Conservation (phyloP, 2,329 filamentous ascomycete species). For the Penicillium sp. region DNA sequence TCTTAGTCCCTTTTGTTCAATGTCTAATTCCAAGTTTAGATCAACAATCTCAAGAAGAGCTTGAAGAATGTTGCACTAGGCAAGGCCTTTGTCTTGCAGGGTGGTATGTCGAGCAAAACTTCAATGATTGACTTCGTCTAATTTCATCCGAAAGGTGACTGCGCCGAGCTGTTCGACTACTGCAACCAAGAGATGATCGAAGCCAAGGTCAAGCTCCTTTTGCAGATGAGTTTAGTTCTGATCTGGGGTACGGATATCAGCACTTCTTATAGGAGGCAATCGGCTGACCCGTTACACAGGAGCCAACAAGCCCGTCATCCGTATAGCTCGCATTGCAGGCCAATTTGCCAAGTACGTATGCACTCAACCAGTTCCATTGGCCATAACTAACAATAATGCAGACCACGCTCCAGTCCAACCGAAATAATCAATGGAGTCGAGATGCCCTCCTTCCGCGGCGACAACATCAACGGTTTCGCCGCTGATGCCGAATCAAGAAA, state of each 20-base stretch:
- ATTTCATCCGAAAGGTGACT: slow-evolving; percentile 54
- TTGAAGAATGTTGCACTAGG: slow-evolving; percentile 83
- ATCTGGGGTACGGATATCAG: slow-evolving; percentile 63
- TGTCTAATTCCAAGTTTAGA: slow-evolving; percentile 37
- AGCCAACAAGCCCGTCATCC: slow-evolving; percentile 72
- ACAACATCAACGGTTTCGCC: slow-evolving; percentile 86
- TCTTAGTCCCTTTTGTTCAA: background rate
- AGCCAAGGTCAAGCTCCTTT: slow-evolving; percentile 89
- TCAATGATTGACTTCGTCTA: background rate
- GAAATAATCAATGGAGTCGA: slow-evolving; percentile 75
- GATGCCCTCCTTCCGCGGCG: slow-evolving; percentile 86
- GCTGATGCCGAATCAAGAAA: slow-evolving; percentile 61
- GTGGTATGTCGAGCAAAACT: slow-evolving; percentile 49
- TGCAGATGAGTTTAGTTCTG: slow-evolving; percentile 95
- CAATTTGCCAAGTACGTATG: slow-evolving; percentile 75
- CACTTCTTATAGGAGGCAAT: background rate
- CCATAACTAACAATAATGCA: slow-evolving; percentile 11
- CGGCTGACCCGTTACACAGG: slow-evolving; percentile 29
- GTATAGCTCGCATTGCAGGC: slow-evolving; percentile 92
- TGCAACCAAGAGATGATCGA: slow-evolving; percentile 85
- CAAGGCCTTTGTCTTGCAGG: slow-evolving; percentile 89
- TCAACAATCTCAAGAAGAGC: slow-evolving; percentile 69
- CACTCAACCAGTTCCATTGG: background rate
- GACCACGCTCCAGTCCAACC: slow-evolving; percentile 77
- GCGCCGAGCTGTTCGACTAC: slow-evolving; percentile 95